Evolutionary conservation across 2,329 filamentous ascomycete species (phyloP), one percentile per base, ranked within the genome.

Genomic region (Monosporascus sp.): DNA sequence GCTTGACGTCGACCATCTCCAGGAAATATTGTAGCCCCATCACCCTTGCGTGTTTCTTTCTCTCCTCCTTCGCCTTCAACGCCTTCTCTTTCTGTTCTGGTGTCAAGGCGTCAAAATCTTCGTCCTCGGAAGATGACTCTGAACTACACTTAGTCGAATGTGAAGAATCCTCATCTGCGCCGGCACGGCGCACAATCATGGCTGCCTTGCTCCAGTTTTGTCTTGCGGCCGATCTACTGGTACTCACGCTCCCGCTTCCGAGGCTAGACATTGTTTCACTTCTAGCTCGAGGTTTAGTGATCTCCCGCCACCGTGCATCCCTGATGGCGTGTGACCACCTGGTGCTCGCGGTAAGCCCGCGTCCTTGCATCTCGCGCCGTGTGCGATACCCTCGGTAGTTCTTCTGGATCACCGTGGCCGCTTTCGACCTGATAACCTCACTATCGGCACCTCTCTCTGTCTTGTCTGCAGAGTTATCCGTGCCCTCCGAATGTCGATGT

Each of bases 21-120:
- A 85, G 75, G 58, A 94, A 96, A 66, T 96, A 96, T 64, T 89
- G 87, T 37, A 95, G 69, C 18, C 90, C 89, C 88, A 96, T 93
- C 68, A 84, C 86, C 68, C 86, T 89, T 1, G 89, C 85, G 5
- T 81, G 82, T 60, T 84, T 81, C 55, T 84, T 82, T 37, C 85
- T 77, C 61, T 81, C 76, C 0, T 73, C 72, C 65, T 81, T 82
- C 53, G 78, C 72, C 60, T 82, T 74, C 8, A 75, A 67, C 52
- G 74, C 74, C 47, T 70, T 67, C 51, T 72, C 70, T 51, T 67
- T 70, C 55, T 76, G 65, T 58, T 76, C 67, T 7, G 69, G 56
- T 6, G 67, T 65, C 54, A 68, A 65, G 51, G 46, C 51, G 18
- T 59, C 56, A 24, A 58, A 49, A 7, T 61, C 60, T 51, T 65